Percentiles rank a stretch among this genome's conserved stretches.
These are phyloP conservation scores for Clathrospora elynae DNA, from an alignment of 2,329 filamentous ascomycete species.

Conservation along the genomic window DNA sequence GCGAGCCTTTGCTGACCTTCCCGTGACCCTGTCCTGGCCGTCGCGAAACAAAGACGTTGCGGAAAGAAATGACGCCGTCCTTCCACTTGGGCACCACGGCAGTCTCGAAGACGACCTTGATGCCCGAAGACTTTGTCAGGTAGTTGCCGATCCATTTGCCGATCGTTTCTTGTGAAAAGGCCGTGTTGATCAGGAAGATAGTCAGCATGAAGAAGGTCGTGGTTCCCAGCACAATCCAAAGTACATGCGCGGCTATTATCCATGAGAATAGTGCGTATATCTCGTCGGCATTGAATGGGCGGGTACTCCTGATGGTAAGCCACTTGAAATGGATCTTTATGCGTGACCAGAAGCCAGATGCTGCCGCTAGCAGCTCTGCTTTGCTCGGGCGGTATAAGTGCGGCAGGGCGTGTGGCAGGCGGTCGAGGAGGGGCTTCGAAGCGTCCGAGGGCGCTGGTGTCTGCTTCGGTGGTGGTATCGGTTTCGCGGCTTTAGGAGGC, in stretches of 20 bases:
- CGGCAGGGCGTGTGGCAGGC: slow-evolving; percentile 62
- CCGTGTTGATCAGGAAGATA: slow-evolving; percentile 91
- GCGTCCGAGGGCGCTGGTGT: slow-evolving; percentile 27
- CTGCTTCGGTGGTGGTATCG: slow-evolving; percentile 24
- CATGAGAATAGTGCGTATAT: slow-evolving; percentile 95
- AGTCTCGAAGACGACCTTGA: slow-evolving; percentile 95
- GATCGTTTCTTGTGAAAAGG: slow-evolving; percentile 95
- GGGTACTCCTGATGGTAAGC: slow-evolving; percentile 90
- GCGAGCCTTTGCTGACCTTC: slow-evolving; percentile 90
- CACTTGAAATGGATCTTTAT: slow-evolving; percentile 94
- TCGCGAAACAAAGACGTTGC: slow-evolving; percentile 93
- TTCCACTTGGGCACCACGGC: slow-evolving; percentile 97
- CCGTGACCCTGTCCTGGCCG: slow-evolving; percentile 81
- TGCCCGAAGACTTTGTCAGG: slow-evolving; percentile 86
- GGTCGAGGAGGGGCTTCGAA: slow-evolving; percentile 59
- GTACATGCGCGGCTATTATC: slow-evolving; percentile 89
- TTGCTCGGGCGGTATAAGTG: slow-evolving; percentile 83
- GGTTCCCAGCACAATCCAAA: slow-evolving; percentile 95
- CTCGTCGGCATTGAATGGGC: slow-evolving; percentile 95
- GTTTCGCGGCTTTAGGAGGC: slow-evolving; percentile 28
- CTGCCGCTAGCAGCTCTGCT: slow-evolving; percentile 88
- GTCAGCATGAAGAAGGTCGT: slow-evolving; percentile 95
- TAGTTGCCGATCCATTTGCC: slow-evolving; percentile 95
- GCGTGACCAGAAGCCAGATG: slow-evolving; percentile 90
- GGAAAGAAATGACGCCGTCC: slow-evolving; percentile 92